Conservation (phyloP, 441 rosid genomes). For the Capsella rubella region DNA sequence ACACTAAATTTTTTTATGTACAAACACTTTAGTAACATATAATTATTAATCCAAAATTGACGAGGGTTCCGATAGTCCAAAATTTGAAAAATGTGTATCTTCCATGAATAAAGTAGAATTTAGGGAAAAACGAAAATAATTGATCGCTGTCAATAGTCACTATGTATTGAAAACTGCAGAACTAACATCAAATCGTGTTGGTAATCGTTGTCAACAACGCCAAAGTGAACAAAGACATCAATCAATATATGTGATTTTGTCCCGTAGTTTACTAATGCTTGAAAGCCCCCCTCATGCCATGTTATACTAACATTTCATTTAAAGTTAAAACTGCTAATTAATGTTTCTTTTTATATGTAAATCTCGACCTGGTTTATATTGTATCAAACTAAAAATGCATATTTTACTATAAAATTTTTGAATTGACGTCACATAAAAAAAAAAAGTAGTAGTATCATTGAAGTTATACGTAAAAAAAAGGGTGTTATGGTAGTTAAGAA, state of each 20-base stretch:
- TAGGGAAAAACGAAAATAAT: neutral
- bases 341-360: neutral
- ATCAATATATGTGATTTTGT: neutral
- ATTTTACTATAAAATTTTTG: neutral
- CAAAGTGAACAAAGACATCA: neutral
- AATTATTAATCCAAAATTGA: no score
- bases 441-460: neutral
- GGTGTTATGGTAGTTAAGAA: neutral
- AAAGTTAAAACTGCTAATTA: neutral
- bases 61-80: no score
- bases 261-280: neutral
- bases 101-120: neutral
- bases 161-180: neutral
- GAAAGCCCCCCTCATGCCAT: neutral
- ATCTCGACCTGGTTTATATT: neutral
- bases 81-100: neutral
- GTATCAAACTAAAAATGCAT: neutral
- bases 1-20: no score
- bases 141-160: neutral
- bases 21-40: no score
- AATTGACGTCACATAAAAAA: no score
- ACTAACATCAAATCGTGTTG: neutral
- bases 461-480: neutral
- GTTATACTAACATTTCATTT: neutral
- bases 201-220: neutral